Evolutionary conservation across 441 rosid species (phyloP), one percentile per base, ranked within the genome.

Genomic region (Gossypium aridum): DNA sequence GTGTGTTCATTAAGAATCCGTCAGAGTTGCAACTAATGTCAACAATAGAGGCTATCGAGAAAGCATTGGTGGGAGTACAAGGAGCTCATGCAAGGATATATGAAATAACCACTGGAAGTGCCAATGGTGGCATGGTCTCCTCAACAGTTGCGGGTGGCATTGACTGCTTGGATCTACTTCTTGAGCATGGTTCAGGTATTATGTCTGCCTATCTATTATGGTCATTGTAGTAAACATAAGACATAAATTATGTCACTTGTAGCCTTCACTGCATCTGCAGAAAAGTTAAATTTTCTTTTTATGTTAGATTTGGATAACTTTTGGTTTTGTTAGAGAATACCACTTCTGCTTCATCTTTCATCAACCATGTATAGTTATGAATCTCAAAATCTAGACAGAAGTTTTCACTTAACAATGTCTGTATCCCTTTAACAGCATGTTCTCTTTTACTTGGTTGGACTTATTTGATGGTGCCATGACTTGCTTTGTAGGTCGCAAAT

Each of bases 151-250:
- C 97, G n/a, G 94, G 90, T 75, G 92, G 92, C 76, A 75, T 96
- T 66, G 97, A 93, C 78, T 96, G 90, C 87, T 88, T 96, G 79
- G 97, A 93, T 82, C 85, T 96, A 19, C 77, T 92, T 85, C 88
- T 91, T 75, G 97, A 93, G 83, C 81, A 87, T 82, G 91, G 81
- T 78, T 83, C 96, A 87, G 96, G 98, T 95, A 72, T 72, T 72
- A 60, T 19, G 47, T 59, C 13, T 64, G 57, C 14, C 7, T 43
- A 63, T 76, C 56, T 62, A 4, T 74, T 53, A 51, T n/a, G 78
- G 62, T 56, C 34, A 55, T 73, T 54, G 47, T 74, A 57, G 72
- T 61, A 45, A 45, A 22, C 19, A 23, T 22, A 54, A 64, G 56
- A 51, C 28, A 53, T 56, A 47, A 75, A 65, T 74, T 4, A 23